Conservation (phyloP, 805 yeast species). For the Metschnikowia drakensbergensis region DNA sequence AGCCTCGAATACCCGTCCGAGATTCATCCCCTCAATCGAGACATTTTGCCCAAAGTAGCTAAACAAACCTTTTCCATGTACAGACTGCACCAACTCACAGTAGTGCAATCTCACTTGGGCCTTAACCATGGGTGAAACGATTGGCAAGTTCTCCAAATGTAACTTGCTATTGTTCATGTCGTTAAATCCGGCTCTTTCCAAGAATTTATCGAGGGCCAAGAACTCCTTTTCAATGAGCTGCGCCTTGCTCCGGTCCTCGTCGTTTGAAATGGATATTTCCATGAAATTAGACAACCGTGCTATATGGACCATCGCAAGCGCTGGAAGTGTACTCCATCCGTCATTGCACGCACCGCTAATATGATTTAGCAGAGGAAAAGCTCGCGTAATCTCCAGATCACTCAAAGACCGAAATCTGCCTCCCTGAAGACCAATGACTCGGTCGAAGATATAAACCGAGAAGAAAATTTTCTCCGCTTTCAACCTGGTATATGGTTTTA, state of each 20-base stretch:
- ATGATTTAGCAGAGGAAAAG: constrained; percentile 29
- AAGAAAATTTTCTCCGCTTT: constrained; percentile 54
- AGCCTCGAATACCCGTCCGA: constrained; percentile 29
- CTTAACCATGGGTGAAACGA: constrained; percentile 21
- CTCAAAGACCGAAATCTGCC: constrained; percentile 42
- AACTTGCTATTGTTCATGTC: constrained; percentile 11
- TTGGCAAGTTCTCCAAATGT: constrained; percentile 6
- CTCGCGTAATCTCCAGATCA: constrained; percentile 35
- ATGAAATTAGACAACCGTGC: constrained; percentile 38
- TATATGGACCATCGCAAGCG: constrained; percentile 44
- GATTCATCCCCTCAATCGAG: constrained; percentile 28
- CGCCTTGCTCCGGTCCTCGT: constrained; percentile 24
- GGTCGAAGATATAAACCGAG: constrained; percentile 52
- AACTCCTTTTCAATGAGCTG: constrained; percentile 33
- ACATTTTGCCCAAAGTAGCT: constrained; percentile 32
- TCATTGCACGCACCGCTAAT: constrained; percentile 32
- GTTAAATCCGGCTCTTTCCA: constrained; percentile 33
- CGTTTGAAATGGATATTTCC: constrained; percentile 27
- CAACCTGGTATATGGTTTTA: constrained; percentile 36
- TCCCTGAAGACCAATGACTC: constrained; percentile 48
- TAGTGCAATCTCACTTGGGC: constrained; percentile 39
- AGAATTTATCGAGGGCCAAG: constrained; percentile 28
- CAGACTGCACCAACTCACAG: constrained; percentile 32
- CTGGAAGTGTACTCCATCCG: constrained; percentile 48
- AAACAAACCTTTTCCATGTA: constrained; percentile 35